phyloP scores from a whole-genome alignment of 2,329 filamentous ascomycete genomes.

The Cercospora sp. region DNA sequence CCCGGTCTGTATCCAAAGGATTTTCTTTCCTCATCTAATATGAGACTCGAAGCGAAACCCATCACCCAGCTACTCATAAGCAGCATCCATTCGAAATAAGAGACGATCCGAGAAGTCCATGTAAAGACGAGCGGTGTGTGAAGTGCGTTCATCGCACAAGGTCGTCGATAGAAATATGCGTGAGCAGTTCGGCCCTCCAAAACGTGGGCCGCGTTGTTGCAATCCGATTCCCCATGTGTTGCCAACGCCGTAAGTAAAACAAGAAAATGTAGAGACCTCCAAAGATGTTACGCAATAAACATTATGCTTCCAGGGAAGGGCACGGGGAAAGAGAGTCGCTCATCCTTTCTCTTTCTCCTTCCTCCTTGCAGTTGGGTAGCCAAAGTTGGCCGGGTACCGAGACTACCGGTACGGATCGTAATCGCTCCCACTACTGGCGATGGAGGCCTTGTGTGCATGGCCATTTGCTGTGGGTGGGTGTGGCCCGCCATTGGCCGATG shows the following conservation, averaged over 20 bases:
- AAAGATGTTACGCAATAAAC: constrained; percentile 1
- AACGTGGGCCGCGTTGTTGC: neutral
- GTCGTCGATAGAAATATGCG: neutral
- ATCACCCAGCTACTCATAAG: neutral
- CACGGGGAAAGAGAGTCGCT: neutral
- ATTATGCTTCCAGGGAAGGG: neutral
- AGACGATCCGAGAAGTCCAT: neutral
- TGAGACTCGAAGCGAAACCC: neutral
- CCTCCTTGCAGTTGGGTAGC: constrained; percentile 1
- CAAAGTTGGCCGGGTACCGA: constrained; percentile 17
- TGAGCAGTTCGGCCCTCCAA: neutral
- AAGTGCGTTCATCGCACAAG: neutral
- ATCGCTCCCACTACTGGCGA: constrained; percentile 24
- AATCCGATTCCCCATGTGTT: neutral
- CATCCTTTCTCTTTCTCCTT: constrained; percentile 9
- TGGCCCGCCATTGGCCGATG: constrained; percentile 7
- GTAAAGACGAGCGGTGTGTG: neutral
- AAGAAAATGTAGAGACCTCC: neutral
- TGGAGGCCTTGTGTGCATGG: constrained; percentile 17
- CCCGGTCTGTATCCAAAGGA: constrained; percentile 1
- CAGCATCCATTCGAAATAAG: neutral
- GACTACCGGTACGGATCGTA: constrained; percentile 31
- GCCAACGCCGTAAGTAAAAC: neutral
- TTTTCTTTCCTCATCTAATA: neutral
- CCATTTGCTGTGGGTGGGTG: constrained; percentile 13